Evolutionary conservation across 2,329 filamentous ascomycete genomes (phyloP), one percentile per base, ranked within the genome.

Genomic region (Fusarium hainanense): DNA sequence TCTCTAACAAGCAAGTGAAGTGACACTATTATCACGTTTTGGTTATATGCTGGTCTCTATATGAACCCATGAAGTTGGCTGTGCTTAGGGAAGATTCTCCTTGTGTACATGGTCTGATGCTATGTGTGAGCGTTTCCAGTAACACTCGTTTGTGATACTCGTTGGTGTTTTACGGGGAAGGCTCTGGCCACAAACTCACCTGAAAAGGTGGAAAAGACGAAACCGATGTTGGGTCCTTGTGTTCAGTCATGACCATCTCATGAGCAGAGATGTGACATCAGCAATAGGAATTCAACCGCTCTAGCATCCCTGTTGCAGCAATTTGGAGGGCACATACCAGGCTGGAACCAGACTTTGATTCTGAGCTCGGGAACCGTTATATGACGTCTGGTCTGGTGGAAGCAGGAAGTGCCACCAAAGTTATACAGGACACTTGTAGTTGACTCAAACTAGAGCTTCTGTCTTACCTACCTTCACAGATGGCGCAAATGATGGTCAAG

Each of bases 1-100:
- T 76, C 72, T 73, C 69, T 75, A 76, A 70, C 68, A 72, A 63
- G 59, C 65, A 74, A 74, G 70, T 75, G 71, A 76, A 75, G 69
- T 74, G 68, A 71, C 48, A 73, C 66, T 73, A 65, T 58, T 66
- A 59, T 58, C 32, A 55, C 58, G 42, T 42, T 58, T 58, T 54
- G 48, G 55, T 58, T 42, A 49, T 49, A n/a, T 34, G 40, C 20
- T 47, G 37, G 16, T 44, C 44, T 44, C 13, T 49, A 8, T 27
- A 16, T 54, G 18, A 32, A n/a, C 51, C 23, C 21, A 37, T 40
- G n/a, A 25, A 14, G 46, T 43, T 47, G 25, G 40, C 27, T 25
- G 9, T 49, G 18, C 4, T n/a, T 14, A 43, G 27, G 9, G 23
- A 52, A 43, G 42, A 18, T 52, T 52, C 32, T 42, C 13, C 14